Base-by-base conservation (phyloP, 768 basidiomycete species). In the Lepiota subincarnata region DNA sequence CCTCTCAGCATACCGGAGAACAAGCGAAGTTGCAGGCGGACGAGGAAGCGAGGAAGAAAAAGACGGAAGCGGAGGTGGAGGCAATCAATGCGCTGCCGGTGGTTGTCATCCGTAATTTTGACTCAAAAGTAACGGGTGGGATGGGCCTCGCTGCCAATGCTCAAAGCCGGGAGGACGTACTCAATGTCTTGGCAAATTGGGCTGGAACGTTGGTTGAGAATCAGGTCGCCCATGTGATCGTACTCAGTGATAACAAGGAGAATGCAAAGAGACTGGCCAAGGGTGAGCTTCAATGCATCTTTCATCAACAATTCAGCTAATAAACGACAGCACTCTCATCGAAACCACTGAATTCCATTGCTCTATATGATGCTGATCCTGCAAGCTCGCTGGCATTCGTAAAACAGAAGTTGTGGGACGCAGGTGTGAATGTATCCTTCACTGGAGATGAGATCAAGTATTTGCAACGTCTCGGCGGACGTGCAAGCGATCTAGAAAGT, bases 161-260 rank as follows among this genome's bases (percentile, higher is more conserved):
- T 2, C 68, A 76, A 40, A 80, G 56, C 11, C 62, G 81, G 58
- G 87, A 89, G 43, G 91, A 90, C 45, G 61, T 98, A 7, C 76
- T 90, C 65, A 75, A 73, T 24, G 87, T 86, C 1, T 69, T 99
- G 24, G 79, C 89, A 0, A 82, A 87, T 50, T 99, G 96, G 96
- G 87, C 83, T 2, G 92, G 90, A 0, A 76, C 73, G 8, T 71
- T 98, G 41, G 83, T 86, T 0, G 92, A 97, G 64, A 89, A 84
- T 58, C 80, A 87, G 73, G 74, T 92, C 53, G 96, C 96, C 0
- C 95, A 98, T 68, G 92, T 97, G 42, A 74, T 99, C 44, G 83
- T 98, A 31, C 72, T 94, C 40, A 91, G 91, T 60, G 92, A 98
- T 64, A 93, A 92, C 59, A 81, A 89, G 22, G 92, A 93, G 61